Base-by-base conservation (phyloP, 1,139 yeast species). In the Debaryomyces fabryi region DNA sequence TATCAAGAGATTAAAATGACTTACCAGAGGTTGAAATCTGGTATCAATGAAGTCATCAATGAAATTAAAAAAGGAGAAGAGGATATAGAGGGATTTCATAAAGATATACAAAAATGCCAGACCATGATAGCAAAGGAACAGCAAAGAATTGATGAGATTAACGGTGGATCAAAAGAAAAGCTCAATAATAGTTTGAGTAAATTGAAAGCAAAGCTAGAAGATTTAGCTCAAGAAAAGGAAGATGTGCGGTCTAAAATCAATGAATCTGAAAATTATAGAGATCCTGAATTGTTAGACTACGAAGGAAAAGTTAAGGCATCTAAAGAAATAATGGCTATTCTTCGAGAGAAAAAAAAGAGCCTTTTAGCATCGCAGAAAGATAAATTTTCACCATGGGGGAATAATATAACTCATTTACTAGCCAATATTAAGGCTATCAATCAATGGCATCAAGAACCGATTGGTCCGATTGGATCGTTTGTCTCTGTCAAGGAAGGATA, bases 391-490 rank as follows among this genome's bases (percentile, higher is more conserved):
- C 79, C 85, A 0, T 86, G 81, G 76, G 85, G 82, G 4, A 50
- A 55, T 0, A 66, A 67, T 13, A 76, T 83, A 65, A 68, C 63
- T 20, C 44, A 49, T 1, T 67, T 82, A 6, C 58, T 86, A 8
- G 54, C 58, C 1, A 79, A 69, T 1, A 79, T 88, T 10, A 59
- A 69, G 16, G 54, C 57, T 6, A 58, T 38, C 51, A 54, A 41
- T 30, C 60, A 46, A 69, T 88, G 79, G 76, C 73, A 71, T 18
- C 55, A 62, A 2, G 59, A 57, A 20, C 96, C 96, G 0, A 64
- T 88, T n/a, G 99, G 99, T 0, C 99, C 99, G 0, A 51, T 92
- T 1, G 98, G 97, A 0, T 58, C 74, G 7, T 71, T 71, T 50
- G 73, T 91, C 2, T 73, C 79, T 8, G 71, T 93, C 13, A 87